These are phyloP conservation scores for Capsicum baccatum DNA, from an alignment of 257 asterid genomes.

Conservation along the genomic window DNA sequence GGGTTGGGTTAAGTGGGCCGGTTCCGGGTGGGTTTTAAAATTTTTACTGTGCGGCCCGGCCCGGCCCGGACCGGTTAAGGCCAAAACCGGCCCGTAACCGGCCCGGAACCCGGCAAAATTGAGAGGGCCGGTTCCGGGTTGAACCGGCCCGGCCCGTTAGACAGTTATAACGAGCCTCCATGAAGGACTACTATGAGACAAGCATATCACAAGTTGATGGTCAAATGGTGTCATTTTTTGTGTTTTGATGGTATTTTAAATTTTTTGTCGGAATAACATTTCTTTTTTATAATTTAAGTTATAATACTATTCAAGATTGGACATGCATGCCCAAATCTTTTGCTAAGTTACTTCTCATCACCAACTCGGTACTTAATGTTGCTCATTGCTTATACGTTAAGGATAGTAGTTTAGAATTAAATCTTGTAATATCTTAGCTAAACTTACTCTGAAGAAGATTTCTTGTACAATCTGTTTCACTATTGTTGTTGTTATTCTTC, in stretches of 20 bases:
- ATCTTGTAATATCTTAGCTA: conserved; percentile 1
- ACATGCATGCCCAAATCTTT: conserved; percentile 11
- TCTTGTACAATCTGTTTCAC: conserved; percentile 2
- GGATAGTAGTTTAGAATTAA: not conserved
- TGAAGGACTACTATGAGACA: conserved; percentile 85
- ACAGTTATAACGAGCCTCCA: conserved; percentile 70
- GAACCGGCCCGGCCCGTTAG: too few species aligned
- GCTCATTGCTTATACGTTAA: not conserved
- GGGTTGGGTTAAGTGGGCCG: too few species aligned
- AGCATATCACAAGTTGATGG: conserved; percentile 74
- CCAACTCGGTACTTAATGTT: not conserved
- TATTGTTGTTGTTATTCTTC: not conserved
- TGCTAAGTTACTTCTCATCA: conserved; percentile 8
- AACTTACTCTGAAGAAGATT: not conserved
- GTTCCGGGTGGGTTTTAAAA: too few species aligned
- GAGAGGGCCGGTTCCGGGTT: too few species aligned
- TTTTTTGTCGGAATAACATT: not conserved
- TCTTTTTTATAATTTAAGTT: not conserved
- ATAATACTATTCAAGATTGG: not conserved
- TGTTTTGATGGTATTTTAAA: conserved; percentile 63
- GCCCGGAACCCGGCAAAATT: too few species aligned
- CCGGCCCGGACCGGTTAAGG: too few species aligned
- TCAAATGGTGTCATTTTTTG: conserved; percentile 78
- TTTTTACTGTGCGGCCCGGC: too few species aligned
- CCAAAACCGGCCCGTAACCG: too few species aligned